These are phyloP conservation scores for Entomophthora muscae DNA, from an alignment of 371 early-diverging fungal genomes.

Conservation along the genomic window DNA sequence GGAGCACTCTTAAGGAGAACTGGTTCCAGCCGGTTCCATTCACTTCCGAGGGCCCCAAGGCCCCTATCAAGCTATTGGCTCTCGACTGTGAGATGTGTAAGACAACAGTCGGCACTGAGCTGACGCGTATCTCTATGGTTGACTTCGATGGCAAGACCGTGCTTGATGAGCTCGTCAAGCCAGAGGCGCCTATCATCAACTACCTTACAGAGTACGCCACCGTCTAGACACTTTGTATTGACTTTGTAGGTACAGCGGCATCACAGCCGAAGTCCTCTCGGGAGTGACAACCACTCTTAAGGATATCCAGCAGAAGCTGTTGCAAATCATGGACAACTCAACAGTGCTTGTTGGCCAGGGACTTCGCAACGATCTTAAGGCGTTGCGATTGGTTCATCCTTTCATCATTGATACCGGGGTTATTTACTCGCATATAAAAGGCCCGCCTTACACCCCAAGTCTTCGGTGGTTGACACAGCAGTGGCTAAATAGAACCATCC, in stretches of 20 bases:
- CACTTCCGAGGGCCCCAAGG: constrained; percentile 14
- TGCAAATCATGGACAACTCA: constrained; percentile 25
- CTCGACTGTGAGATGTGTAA: constrained; percentile 66
- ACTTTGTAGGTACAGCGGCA: constrained; percentile 31
- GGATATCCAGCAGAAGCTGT: constrained; percentile 34
- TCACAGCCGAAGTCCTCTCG: constrained; percentile 33
- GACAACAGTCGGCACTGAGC: constrained; percentile 28
- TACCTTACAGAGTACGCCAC: constrained; percentile 35
- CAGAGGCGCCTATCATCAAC: constrained; percentile 41
- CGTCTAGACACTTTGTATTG: no score
- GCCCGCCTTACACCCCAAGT: constrained; percentile 33
- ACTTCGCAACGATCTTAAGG: constrained; percentile 49
- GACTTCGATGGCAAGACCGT: constrained; percentile 26
- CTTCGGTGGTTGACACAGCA: constrained; percentile 34
- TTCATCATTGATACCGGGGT: constrained; percentile 52
- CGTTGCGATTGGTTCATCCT: constrained; percentile 37
- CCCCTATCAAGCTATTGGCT: constrained; percentile 28
- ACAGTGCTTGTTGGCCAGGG: constrained; percentile 62
- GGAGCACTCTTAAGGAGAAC: constrained; percentile 17
- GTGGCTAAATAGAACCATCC: constrained; percentile 38
- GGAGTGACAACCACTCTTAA: constrained; percentile 29
- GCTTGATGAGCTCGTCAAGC: constrained; percentile 52
- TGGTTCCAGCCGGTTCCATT: constrained; percentile 29
- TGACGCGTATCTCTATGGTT: constrained; percentile 51
- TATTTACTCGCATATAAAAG: constrained; percentile 36